Percentiles rank a stretch among this genome's conserved stretches.
These are phyloP conservation scores for Pachysandra terminalis DNA, from an alignment of 164 flowering plant species.

Conservation along the genomic window DNA sequence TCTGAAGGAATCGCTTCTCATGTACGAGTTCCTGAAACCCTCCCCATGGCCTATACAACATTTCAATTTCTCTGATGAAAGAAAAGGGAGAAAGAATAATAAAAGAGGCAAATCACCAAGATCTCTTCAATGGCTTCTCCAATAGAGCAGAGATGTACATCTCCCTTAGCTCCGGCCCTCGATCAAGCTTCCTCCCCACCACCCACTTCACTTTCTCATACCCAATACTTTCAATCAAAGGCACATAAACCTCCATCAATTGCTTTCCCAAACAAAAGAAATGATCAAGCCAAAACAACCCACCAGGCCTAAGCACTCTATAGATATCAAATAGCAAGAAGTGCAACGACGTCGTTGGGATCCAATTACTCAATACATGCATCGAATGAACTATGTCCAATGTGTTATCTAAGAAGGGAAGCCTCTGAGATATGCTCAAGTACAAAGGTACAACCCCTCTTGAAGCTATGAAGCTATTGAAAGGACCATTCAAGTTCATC, in stretches of 20 bases:
- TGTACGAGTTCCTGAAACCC: no score
- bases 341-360: slow-evolving; percentile 46
- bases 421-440: slow-evolving; percentile 56
- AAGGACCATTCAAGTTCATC: slow-evolving; percentile 69
- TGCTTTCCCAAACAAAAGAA: slow-evolving; percentile 55
- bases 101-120: slow-evolving; percentile 13
- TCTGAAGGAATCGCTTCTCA: no score
- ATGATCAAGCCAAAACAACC: slow-evolving; percentile 70
- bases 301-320: slow-evolving; percentile 73
- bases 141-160: slow-evolving; percentile 62
- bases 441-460: slow-evolving; percentile 62
- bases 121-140: slow-evolving; percentile 51
- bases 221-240: slow-evolving; percentile 52
- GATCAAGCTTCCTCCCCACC: slow-evolving; percentile 56
- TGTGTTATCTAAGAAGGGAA: slow-evolving; percentile 72
- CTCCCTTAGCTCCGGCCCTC: slow-evolving; percentile 47
- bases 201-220: slow-evolving; percentile 59
- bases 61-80: no score
- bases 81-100: neutral
- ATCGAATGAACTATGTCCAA: slow-evolving; percentile 64
- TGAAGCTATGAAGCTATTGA: slow-evolving; percentile 58
- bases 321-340: slow-evolving; percentile 57
- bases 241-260: slow-evolving; percentile 41
- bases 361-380: slow-evolving; percentile 74
- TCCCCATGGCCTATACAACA: no score